phyloP scores from a whole-genome alignment of 192 early-diverging fungal genomes.

The Dissophora ornata region DNA sequence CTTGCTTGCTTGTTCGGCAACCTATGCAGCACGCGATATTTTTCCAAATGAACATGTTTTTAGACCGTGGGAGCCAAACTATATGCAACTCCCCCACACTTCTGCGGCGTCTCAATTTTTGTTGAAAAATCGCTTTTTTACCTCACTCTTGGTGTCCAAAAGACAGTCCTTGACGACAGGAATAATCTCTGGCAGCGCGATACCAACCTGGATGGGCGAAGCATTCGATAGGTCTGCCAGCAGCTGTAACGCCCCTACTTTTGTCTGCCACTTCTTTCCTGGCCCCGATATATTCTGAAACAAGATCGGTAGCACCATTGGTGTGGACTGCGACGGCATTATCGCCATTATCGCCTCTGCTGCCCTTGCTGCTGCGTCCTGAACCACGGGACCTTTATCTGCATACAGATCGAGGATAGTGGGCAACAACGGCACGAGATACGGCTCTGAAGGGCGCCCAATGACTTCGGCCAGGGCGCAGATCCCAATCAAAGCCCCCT shows the following conservation, averaged over 20 bases:
- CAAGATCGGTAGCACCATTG: slow-evolving; percentile 70
- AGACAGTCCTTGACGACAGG: slow-evolving; percentile 77
- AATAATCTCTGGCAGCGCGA: slow-evolving; percentile 68
- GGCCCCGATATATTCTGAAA: slow-evolving; percentile 67
- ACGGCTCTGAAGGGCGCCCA: slow-evolving; percentile 71
- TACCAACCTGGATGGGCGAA: slow-evolving; percentile 63
- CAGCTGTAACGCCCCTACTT: slow-evolving; percentile 67
- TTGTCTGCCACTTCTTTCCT: slow-evolving; percentile 84
- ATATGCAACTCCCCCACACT: too few relatives aligned
- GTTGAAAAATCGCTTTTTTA: too few relatives aligned
- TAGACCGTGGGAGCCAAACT: neutral
- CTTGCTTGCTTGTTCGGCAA: slow-evolving; percentile 57
- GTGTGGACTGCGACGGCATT: slow-evolving; percentile 59
- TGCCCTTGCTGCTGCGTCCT: slow-evolving; percentile 61
- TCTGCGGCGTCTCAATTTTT: too few relatives aligned
- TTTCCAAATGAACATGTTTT: neutral
- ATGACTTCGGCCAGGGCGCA: slow-evolving; percentile 70
- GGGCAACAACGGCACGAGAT: slow-evolving; percentile 68
- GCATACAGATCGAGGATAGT: slow-evolving; percentile 68
- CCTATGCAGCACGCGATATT: slow-evolving; percentile 9
- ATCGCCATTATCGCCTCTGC: slow-evolving; percentile 51
- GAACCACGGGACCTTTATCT: slow-evolving; percentile 62
- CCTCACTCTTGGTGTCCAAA: slow-evolving; percentile 82
- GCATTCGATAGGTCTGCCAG: slow-evolving; percentile 54
- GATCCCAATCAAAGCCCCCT: slow-evolving; percentile 73